Conservation (phyloP, 805 yeast genomes). For the Gaillardinia entomophila region DNA sequence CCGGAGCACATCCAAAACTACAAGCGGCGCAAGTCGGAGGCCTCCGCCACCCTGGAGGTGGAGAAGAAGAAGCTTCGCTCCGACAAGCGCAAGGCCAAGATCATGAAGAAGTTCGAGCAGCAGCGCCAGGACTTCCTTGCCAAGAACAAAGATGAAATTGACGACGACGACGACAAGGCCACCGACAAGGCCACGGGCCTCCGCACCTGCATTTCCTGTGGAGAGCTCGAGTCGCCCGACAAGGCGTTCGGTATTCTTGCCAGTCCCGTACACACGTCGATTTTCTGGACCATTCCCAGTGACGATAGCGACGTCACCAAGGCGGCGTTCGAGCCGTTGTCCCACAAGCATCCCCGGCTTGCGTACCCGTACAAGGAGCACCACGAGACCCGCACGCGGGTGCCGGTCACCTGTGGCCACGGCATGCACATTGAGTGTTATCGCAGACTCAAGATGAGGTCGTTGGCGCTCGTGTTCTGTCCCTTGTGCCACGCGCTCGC, state of each 20-base stretch:
- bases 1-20: conserved; percentile 44
- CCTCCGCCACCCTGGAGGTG: conserved; percentile 3
- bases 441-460: not conserved
- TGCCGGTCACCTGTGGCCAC: not conserved
- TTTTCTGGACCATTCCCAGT: conserved; percentile 43
- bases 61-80: conserved; percentile 56
- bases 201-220: conserved; percentile 19
- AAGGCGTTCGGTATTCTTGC: conserved; percentile 58
- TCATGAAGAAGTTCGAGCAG: conserved; percentile 56
- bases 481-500: not conserved
- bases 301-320: conserved; percentile 9
- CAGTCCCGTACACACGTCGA: conserved; percentile 39
- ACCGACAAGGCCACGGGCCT: conserved; percentile 1
- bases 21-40: conserved; percentile 42
- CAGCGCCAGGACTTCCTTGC: conserved; percentile 42
- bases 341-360: conserved; percentile 11
- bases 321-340: conserved; percentile 18
- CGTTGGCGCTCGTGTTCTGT: too few relatives aligned
- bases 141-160: conserved; percentile 26
- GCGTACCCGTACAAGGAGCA: not conserved
- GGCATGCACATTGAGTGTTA: not conserved
- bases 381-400: not conserved
- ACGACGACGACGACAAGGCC: conserved; percentile 4
- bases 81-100: conserved; percentile 53
- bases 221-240: conserved; percentile 16